Base-by-base conservation (phyloP, 1,139 yeast species). In the Zygosaccharomyces sapae region DNA sequence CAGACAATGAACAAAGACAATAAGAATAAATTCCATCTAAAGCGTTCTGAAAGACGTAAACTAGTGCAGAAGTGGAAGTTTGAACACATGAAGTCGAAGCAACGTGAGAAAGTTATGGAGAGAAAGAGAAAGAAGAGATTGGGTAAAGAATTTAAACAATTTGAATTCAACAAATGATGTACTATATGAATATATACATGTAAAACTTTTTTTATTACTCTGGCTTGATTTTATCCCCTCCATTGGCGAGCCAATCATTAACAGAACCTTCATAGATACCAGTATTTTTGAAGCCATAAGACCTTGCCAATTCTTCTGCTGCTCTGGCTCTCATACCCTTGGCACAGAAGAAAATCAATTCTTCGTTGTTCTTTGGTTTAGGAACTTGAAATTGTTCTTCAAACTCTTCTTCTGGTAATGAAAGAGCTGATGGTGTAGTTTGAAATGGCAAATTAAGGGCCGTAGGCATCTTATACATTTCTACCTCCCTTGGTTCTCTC, bases 371-470 rank as follows among this genome's bases (percentile, higher is more conserved):
- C 5, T 71, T 59, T 3, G 98, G 98, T 70, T 92, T 92, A n/a
- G 73, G 74, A 61, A 89, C 83, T n/a, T 95, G 92, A 70, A 90
- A 89, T 46, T 79, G 73, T 34, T 85, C 86, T 58, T 79, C 75
- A 61, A 92, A 92, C 56, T 87, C 96, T 46, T 86, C 95, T 6
- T 77, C 75, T 2, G 82, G 70, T 50, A 92, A 76, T 46, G 86
- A 88, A 54, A 92, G 74, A 0, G 97, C 97, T n/a, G 96, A 96
- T 0, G 97, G 97, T n/a, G 89, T 79, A 5, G 95, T 81, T 63
- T 88, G 89, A 71, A 83, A 84, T 16, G 98, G 98, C 50, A 92
- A 77, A 65, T 92, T 92, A 53, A 89, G 70, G 10, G 98, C 83
- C 25, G 80, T 77, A 27, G 97, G 97, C 58, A 92, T 85, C 63